These are phyloP conservation scores for Leptomonas seymouri DNA, from an alignment of 208 protist genomes.

Conservation along the genomic window DNA sequence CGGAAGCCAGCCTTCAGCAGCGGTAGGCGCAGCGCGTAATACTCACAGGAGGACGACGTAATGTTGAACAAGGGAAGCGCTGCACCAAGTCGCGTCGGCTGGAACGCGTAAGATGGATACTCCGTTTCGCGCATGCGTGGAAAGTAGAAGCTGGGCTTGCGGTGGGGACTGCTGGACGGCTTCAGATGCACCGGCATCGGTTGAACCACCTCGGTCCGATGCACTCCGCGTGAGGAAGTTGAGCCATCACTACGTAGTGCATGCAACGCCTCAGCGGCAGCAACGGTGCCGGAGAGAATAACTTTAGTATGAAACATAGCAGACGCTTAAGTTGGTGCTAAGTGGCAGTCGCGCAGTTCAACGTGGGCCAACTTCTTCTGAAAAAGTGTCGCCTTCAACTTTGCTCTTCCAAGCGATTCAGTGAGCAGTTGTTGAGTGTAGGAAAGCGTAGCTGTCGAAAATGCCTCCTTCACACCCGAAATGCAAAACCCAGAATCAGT, in stretches of 20 bases:
- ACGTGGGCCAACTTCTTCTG: neutral
- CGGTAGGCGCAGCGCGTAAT: conserved; percentile 95
- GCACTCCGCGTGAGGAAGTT: neutral
- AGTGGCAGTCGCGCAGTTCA: no score
- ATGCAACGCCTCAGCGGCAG: neutral
- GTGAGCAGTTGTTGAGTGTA: no score
- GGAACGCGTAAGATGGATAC: conserved; percentile 18
- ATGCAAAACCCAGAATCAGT: no score
- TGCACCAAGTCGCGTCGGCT: conserved; percentile 48
- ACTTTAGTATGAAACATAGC: neutral
- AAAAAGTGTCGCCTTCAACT: no score
- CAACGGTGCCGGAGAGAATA: neutral
- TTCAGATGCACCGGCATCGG: conserved; percentile 72
- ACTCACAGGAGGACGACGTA: conserved; percentile 88
- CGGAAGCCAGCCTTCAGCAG: conserved; percentile 87
- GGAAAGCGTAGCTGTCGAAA: no score
- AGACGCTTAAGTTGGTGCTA: neutral
- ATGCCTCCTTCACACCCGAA: no score
- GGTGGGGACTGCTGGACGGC: conserved; percentile 55
- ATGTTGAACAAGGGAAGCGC: conserved; percentile 81
- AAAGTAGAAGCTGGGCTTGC: conserved; percentile 81
- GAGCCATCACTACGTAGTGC: neutral
- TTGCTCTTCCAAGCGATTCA: no score
- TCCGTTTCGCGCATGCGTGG: conserved; percentile 66
- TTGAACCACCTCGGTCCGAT: conserved; percentile 13